Evolutionary conservation across 805 yeast species (phyloP).

Genomic region (Saccharomycopsis microspora): DNA sequence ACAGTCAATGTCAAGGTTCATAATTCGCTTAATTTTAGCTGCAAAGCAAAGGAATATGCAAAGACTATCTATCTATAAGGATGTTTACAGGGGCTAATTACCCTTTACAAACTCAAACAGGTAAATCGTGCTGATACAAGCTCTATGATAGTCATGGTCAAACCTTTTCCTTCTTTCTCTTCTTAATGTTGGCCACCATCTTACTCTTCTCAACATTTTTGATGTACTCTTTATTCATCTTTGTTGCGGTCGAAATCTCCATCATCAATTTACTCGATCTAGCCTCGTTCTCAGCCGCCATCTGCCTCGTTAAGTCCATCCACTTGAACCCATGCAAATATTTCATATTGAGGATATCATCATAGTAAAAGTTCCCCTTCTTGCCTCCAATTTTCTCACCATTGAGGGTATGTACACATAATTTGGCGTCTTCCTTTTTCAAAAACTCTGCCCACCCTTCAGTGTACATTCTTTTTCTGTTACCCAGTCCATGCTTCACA

Average conservation of each 20-base stretch:
- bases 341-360: constrained; percentile 85
- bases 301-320: constrained; percentile 88
- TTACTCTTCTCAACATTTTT: constrained; percentile 79
- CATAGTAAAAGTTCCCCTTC: constrained; percentile 83
- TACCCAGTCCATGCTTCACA: constrained; percentile 83
- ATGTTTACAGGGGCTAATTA: too few relatives aligned
- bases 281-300: constrained; percentile 79
- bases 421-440: constrained; percentile 75
- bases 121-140: too few relatives aligned
- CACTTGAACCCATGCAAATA: constrained; percentile 89
- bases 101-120: too few relatives aligned
- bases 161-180: constrained; percentile 28
- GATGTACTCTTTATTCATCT: constrained; percentile 74
- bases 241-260: constrained; percentile 81
- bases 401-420: constrained; percentile 77
- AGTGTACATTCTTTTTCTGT: constrained; percentile 61
- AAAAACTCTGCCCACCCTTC: constrained; percentile 97
- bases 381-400: constrained; percentile 89
- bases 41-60: too few relatives aligned
- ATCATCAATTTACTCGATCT: constrained; percentile 81
- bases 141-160: too few relatives aligned
- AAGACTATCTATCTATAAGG: too few relatives aligned
- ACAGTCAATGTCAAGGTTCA: too few relatives aligned
- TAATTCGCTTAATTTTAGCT: too few relatives aligned
- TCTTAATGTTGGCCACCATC: constrained; percentile 58